Evolutionary conservation across 1,139 yeast genomes (phyloP).

Genomic region (Magnusiomyces sp.): DNA sequence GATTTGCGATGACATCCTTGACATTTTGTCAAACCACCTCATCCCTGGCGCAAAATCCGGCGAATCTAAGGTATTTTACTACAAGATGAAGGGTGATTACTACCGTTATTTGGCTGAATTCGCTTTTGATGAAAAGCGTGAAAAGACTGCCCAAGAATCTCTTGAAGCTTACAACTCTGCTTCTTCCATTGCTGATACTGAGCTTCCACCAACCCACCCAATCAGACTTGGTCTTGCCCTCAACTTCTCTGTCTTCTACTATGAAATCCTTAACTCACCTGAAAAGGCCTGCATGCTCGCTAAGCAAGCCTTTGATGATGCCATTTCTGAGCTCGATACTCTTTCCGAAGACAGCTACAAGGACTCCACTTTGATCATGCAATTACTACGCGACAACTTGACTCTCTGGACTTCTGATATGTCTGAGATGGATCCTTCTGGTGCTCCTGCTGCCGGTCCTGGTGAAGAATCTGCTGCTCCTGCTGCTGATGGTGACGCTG

Average conservation of each 20-base stretch:
- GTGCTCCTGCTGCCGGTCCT: conserved; percentile 38
- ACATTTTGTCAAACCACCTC: conserved; percentile 80
- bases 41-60: conserved; percentile 95
- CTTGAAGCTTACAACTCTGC: conserved; percentile 95
- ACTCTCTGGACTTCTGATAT: conserved; percentile 97
- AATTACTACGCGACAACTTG: conserved; percentile 95
- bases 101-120: conserved; percentile 99
- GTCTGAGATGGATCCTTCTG: conserved; percentile 47
- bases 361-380: conserved; percentile 98
- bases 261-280: conserved; percentile 96
- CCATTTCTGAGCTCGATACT: conserved; percentile 97
- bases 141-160: conserved; percentile 89
- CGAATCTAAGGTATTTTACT: conserved; percentile 96
- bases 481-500: conserved; percentile 8
- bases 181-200: conserved; percentile 95
- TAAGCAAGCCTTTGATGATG: conserved; percentile 98
- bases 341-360: conserved; percentile 96
- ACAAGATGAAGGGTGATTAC: conserved; percentile 99
- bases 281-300: conserved; percentile 99
- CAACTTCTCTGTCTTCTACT: conserved; percentile 95
- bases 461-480: conserved; percentile 20
- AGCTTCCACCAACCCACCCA: conserved; percentile 98
- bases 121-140: conserved; percentile 87
- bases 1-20: conserved; percentile 89
- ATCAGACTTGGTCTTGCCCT: conserved; percentile 96